These are phyloP conservation scores for Ascochyta viciae-villosae DNA, from an alignment of 2,329 filamentous ascomycete genomes.

Conservation along the genomic window DNA sequence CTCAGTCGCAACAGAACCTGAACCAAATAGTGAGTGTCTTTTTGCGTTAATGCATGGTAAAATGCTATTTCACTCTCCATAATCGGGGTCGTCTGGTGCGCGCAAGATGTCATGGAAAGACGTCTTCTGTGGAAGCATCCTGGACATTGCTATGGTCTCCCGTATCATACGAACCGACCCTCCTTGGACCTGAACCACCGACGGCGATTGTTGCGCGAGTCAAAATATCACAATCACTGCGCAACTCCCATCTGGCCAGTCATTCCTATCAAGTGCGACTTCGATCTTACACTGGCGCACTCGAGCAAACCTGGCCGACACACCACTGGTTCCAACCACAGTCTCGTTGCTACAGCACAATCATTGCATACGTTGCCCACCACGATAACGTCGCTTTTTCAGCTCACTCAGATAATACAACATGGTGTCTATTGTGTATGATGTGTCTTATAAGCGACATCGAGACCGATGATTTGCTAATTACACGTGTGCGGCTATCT, in stretches of 20 bases:
- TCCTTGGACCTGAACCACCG: neutral
- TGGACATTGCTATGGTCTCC: neutral
- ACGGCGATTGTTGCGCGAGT: neutral
- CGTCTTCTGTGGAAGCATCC: neutral
- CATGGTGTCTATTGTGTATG: neutral
- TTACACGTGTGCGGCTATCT: neutral
- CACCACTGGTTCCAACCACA: neutral
- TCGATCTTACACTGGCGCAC: neutral
- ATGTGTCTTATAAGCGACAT: neutral
- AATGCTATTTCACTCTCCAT: neutral
- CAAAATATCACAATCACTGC: neutral
- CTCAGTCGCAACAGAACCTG: conserved; percentile 83
- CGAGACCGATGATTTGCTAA: neutral
- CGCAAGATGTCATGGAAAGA: neutral
- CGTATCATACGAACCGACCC: neutral
- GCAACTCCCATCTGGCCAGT: neutral
- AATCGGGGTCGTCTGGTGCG: neutral
- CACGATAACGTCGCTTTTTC: neutral
- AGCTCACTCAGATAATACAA: neutral
- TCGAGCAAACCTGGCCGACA: neutral
- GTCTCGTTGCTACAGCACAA: neutral
- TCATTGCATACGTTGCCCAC: neutral
- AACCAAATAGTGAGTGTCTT: conserved; percentile 86
- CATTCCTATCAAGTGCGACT: neutral
- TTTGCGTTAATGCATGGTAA: neutral